Base-by-base conservation (phyloP, 106 monocot genomes). In the Dendrobium huoshanense region DNA sequence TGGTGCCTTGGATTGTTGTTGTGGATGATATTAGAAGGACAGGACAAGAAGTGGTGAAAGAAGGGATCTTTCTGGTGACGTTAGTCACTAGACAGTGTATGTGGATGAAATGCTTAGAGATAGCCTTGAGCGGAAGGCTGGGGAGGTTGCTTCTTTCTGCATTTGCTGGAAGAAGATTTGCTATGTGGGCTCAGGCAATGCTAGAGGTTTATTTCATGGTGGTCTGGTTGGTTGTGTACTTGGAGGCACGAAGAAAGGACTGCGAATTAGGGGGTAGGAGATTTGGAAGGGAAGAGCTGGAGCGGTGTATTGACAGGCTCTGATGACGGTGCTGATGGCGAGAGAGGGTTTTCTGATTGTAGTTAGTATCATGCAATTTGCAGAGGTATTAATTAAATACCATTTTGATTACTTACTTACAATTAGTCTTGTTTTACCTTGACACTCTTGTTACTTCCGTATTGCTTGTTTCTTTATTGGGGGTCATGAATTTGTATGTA, bases 131-230 rank as follows among this genome's bases (percentile, higher is more conserved):
- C 43, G 91, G 94, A 74, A 86, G 79, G 64, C 2, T 85, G 9
- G 91, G 91, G 24, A 82, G 72, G 55, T 70, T 78, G 77, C 40
- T 85, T 16, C 41, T 87, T 78, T 55, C 82, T n/a, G 47, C 73
- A 18, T 40, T 86, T 72, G 87, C 85, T 10, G 91, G 91, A 27
- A 82, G 78, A 41, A 29, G 82, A 16, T 83, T 87, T 78, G 85
- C 87, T 13, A 82, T 77, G 61, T 68, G 77, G 20, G 31, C 81
- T 24, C 87, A 87, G 72, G 81, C 94, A 22, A 27, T 87, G 4
- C 77, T 81, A 16, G 91, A 94, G 81, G 87, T 94, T 41, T 94
- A 91, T 77, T 94, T 94, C 78, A 87, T 94, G 89, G 94, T 89
- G n/a, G 87, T 84, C 3, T 94, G 94, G 94, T 76, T 94, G 75